Evolutionary conservation across 2,329 filamentous ascomycete species (phyloP).

Genomic region (Seiridium unicorne): DNA sequence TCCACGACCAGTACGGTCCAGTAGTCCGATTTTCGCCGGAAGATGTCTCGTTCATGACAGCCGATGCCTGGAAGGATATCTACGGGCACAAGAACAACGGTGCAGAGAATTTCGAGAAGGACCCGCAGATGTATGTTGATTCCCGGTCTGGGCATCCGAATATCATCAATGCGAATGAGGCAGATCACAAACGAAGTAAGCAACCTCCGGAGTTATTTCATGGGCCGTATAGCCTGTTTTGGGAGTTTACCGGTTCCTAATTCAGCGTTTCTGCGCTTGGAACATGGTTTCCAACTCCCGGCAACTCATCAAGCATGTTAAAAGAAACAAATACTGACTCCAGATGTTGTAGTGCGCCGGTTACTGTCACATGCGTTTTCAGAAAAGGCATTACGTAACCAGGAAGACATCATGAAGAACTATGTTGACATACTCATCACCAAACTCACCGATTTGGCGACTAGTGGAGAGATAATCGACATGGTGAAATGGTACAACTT

Average conservation of each 20-base stretch:
- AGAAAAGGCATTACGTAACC: slow-evolving; percentile 12
- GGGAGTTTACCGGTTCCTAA: too few relatives aligned
- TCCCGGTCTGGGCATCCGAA: not conserved
- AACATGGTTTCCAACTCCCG: too few relatives aligned
- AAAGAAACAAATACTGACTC: too few relatives aligned
- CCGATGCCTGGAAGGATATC: not conserved
- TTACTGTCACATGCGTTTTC: slow-evolving; percentile 14
- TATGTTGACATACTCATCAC: slow-evolving; percentile 11
- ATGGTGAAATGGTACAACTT: slow-evolving; percentile 3
- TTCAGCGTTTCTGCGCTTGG: too few relatives aligned
- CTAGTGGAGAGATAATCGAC: not conserved
- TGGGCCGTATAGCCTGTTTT: too few relatives aligned
- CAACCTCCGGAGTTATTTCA: too few relatives aligned
- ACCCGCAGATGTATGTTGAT: not conserved
- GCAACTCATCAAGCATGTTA: too few relatives aligned
- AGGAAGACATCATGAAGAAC: slow-evolving; percentile 14
- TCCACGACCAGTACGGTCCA: not conserved
- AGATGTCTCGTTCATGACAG: not conserved
- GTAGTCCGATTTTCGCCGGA: not conserved
- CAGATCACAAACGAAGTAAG: slow-evolving; percentile 10
- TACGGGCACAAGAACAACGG: not conserved
- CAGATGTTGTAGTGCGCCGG: not conserved
- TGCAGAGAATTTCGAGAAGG: not conserved
- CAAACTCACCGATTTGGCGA: not conserved
- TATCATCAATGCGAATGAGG: not conserved